Evolutionary conservation across 1,139 yeast genomes (phyloP).

Genomic region (Debaryomyces sp.): DNA sequence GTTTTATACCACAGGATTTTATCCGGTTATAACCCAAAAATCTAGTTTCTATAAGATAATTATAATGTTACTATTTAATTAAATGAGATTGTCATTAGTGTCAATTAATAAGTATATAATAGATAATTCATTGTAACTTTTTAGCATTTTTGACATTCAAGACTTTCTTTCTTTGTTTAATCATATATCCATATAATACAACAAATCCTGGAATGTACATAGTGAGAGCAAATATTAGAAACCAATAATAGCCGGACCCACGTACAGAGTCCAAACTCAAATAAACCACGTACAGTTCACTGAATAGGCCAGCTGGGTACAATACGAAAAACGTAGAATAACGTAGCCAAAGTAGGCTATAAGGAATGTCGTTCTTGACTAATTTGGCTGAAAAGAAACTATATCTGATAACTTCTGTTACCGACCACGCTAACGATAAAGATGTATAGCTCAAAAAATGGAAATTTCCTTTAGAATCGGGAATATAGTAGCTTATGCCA

Average conservation of each 20-base stretch:
- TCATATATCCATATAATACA: constrained; percentile 36
- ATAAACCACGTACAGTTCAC: constrained; percentile 36
- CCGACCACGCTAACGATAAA: constrained; percentile 37
- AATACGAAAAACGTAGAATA: constrained; percentile 36
- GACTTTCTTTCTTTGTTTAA: constrained; percentile 25
- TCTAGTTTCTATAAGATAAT: too few relatives aligned
- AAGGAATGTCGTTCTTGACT: constrained; percentile 19
- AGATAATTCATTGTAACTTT: neutral
- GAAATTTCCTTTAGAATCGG: constrained; percentile 37
- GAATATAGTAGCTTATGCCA: constrained; percentile 34
- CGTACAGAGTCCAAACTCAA: constrained; percentile 21
- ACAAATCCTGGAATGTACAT: constrained; percentile 39
- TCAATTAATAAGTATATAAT: neutral
- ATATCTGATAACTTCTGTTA: constrained; percentile 36
- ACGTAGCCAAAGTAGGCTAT: constrained; percentile 31
- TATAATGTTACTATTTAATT: neutral
- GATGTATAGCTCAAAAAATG: constrained; percentile 25
- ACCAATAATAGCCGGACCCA: constrained; percentile 20
- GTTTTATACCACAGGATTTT: neutral
- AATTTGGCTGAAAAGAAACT: constrained; percentile 29
- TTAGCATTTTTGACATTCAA: neutral
- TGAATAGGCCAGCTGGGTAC: constrained; percentile 37
- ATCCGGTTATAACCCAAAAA: neutral
- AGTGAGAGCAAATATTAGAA: constrained; percentile 30
- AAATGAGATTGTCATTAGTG: neutral